Conservation (phyloP, 306 rosid genomes). For the Cicer arietinum region DNA sequence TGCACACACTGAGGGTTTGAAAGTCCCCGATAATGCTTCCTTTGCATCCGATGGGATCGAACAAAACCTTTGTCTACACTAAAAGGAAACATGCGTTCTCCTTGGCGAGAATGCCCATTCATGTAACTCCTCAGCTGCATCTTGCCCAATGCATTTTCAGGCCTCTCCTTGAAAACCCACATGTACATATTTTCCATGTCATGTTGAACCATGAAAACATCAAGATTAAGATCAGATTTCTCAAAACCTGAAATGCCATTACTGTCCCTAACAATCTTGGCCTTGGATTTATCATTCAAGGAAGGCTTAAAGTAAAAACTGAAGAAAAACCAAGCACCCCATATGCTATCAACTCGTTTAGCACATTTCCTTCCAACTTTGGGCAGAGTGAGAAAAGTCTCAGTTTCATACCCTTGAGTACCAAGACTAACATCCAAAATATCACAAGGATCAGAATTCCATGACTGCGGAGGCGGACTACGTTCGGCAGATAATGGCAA, state of each 20-base stretch:
- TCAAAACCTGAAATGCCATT: slow-evolving; percentile 78
- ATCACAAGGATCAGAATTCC: slow-evolving; percentile 78
- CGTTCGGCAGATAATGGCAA: slow-evolving; percentile 84
- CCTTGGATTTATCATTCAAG: slow-evolving; percentile 76
- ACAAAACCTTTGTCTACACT: slow-evolving; percentile 85
- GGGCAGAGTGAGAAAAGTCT: slow-evolving; percentile 65
- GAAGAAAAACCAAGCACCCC: slow-evolving; percentile 99
- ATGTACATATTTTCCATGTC: slow-evolving; percentile 99
- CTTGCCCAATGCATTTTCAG: slow-evolving; percentile 92
- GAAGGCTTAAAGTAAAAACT: slow-evolving; percentile 89
- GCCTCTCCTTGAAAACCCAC: slow-evolving; percentile 99
- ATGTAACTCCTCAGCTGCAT: slow-evolving; percentile 98
- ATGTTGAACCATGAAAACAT: slow-evolving; percentile 93
- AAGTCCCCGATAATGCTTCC: slow-evolving; percentile 92
- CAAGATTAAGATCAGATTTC: slow-evolving; percentile 87
- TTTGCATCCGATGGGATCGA: slow-evolving; percentile 94
- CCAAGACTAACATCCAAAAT: slow-evolving; percentile 82
- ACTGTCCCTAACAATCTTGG: slow-evolving; percentile 72
- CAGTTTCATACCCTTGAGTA: slow-evolving; percentile 78
- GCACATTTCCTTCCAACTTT: slow-evolving; percentile 81
- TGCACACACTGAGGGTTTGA: slow-evolving; percentile 96
- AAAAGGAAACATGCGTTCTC: slow-evolving; percentile 89
- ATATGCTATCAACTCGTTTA: slow-evolving; percentile 83
- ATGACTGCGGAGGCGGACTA: slow-evolving; percentile 74
- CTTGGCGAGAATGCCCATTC: slow-evolving; percentile 99